Base-by-base conservation (phyloP, 2,329 filamentous ascomycete species). In the Ilyonectria sp. region DNA sequence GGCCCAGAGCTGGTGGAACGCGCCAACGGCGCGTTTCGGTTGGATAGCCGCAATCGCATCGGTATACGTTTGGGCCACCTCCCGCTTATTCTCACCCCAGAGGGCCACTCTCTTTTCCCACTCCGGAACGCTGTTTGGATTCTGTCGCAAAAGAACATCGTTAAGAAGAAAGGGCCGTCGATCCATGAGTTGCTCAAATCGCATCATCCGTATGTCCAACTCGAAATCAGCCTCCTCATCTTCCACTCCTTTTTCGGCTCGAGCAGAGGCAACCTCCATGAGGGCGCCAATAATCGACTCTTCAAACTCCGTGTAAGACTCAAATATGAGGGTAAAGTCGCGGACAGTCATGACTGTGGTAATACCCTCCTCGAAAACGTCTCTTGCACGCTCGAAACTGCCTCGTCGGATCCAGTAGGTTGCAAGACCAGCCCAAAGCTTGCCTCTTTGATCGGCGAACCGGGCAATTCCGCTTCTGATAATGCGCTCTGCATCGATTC, bases 321-420 rank as follows among this genome's bases (percentile, higher is more conserved):
- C 96, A 75, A 99, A 99, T 52, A 98, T 92, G 62, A 98, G 89
- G 1, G 95, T 97, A 78, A 99, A 99, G 82, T 99, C 96, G 63
- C 96, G 92, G 50, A 99, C 95, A 2, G 96, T 99, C 95, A 98
- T 98, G 70, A 98, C 97, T 1, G 95, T 98, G 11, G 94, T 97
- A 72, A 98, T 94, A 50, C 94, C 97, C 81, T 98, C 95, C 81
- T 99, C 96, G 72, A 97, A 98, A 4, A 97, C 87, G 79, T 99
- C 96, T 71, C 97, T 87, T 15, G 96, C 95, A 68, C 92, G 92
- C 82, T 98, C 97, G 77, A 98, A 98, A 77, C 93, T 94, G 50
- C 95, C 95, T 78, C 91, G 91, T 66, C 94, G 94, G 78, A 97
- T 97, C 94, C 95, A 98, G 82, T 98, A 99, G 4, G 95, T 96